phyloP scores from a whole-genome alignment of 306 rosid genomes.

The Inga oerstediana region DNA sequence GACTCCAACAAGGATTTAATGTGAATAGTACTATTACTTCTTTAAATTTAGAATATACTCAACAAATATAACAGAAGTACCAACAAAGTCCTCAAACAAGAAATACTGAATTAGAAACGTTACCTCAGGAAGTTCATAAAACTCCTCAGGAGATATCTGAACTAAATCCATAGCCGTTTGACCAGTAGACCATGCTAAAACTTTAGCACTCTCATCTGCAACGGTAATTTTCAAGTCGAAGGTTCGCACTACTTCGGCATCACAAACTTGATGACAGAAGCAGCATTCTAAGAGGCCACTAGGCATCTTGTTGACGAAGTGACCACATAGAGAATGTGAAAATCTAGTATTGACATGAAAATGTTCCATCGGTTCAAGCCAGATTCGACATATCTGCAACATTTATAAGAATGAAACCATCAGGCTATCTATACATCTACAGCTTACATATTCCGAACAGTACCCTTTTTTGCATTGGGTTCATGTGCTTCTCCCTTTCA shows the following conservation, averaged over 20 bases:
- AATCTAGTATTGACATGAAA: conserved; percentile 65
- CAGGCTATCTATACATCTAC: not conserved
- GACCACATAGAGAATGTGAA: conserved; percentile 81
- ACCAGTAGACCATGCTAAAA: conserved; percentile 85
- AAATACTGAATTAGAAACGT: conserved; percentile 19
- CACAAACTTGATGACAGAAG: conserved; percentile 63
- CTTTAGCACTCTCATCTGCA: conserved; percentile 70
- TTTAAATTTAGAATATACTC: too few relatives aligned
- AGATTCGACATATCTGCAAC: conserved; percentile 63
- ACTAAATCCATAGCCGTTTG: conserved; percentile 88
- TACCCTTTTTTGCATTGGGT: not conserved
- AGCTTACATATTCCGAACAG: not conserved
- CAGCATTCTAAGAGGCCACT: conserved; percentile 57
- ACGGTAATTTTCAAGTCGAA: conserved; percentile 83
- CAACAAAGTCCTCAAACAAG: not conserved
- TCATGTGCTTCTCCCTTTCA: not conserved
- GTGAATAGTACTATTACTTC: not conserved
- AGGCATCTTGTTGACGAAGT: conserved; percentile 57
- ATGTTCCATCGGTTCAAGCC: conserved; percentile 67
- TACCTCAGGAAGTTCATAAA: conserved; percentile 89
- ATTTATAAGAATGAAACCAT: conserved; percentile 33
- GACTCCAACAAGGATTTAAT: not conserved
- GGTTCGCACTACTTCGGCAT: conserved; percentile 53
- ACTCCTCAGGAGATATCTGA: conserved; percentile 89
- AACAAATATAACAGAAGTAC: not conserved